These are phyloP conservation scores for Chaetomium strumarium DNA, from an alignment of 2,329 filamentous ascomycete species.

Conservation along the genomic window DNA sequence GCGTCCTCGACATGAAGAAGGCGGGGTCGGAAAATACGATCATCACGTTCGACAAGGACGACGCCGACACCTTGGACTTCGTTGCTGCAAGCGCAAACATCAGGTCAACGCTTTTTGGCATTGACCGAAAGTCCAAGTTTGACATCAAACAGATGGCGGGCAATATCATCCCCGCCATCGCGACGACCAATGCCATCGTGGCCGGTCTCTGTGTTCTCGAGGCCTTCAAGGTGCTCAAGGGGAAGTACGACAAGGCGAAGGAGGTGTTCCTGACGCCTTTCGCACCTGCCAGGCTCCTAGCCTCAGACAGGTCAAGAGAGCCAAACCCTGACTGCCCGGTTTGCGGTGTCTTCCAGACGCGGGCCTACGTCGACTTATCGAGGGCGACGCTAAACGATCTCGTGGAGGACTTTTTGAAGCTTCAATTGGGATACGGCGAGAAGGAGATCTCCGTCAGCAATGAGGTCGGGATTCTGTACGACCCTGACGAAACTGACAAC, in stretches of 20 bases:
- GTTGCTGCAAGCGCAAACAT: conserved; percentile 88
- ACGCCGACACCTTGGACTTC: conserved; percentile 90
- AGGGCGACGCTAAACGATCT: conserved; percentile 73
- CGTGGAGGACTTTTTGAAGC: conserved; percentile 66
- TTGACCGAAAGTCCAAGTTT: conserved; percentile 83
- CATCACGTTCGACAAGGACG: conserved; percentile 93
- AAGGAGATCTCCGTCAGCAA: conserved; percentile 72
- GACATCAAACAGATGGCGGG: conserved; percentile 99
- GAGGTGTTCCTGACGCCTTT: conserved; percentile 80
- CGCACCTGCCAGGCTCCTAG: conserved; percentile 51
- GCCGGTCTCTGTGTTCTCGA: conserved; percentile 88
- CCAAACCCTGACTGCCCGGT: conserved; percentile 81
- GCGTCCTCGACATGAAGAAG: conserved; percentile 60
- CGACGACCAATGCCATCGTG: conserved; percentile 95
- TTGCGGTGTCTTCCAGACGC: conserved; percentile 68
- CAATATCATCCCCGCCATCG: conserved; percentile 97
- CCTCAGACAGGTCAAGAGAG: conserved; percentile 47
- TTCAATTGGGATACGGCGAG: conserved; percentile 68
- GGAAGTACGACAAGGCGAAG: conserved; percentile 64
- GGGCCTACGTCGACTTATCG: conserved; percentile 61
- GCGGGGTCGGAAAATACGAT: conserved; percentile 51
- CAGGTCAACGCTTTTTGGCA: conserved; percentile 80
- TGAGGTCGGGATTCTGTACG: conserved; percentile 74
- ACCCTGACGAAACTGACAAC: conserved; percentile 83
- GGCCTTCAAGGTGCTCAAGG: conserved; percentile 80